Evolutionary conservation across 23 red algal genomes (phyloP).

Genomic region (Pyropia haitanensis): DNA sequence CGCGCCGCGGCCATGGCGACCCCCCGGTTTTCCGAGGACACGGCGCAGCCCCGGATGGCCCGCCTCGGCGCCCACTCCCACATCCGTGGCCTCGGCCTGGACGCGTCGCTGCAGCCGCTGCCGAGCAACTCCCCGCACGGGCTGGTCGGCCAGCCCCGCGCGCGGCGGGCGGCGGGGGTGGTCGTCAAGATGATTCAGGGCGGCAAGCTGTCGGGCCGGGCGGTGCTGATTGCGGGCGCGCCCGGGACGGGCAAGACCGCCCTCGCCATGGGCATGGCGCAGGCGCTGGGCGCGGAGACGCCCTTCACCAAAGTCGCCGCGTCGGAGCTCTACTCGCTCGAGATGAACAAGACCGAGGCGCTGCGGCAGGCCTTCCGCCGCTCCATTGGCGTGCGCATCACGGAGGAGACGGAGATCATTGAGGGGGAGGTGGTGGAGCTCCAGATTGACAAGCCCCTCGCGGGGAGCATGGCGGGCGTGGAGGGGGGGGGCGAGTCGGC

Average conservation of each 20-base stretch:
- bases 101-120: conserved; percentile 46
- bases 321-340: conserved; percentile 91
- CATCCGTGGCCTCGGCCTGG: conserved; percentile 83
- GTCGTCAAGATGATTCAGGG: conserved; percentile 76
- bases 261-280: conserved; percentile 95
- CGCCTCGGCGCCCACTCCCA: conserved; percentile 96
- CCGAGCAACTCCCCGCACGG: conserved; percentile 42
- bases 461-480: neutral
- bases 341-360: conserved; percentile 97
- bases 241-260: conserved; percentile 97
- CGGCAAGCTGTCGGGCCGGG: conserved; percentile 81
- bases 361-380: conserved; percentile 81
- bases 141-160: conserved; percentile 78
- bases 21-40: conserved; percentile 39
- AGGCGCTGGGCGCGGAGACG: conserved; percentile 75
- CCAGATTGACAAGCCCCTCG: conserved; percentile 79
- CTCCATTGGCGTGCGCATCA: conserved; percentile 85
- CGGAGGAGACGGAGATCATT: conserved; percentile 95
- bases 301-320: conserved; percentile 96
- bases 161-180: conserved; percentile 81
- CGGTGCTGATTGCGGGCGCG: conserved; percentile 82
- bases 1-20: neutral
- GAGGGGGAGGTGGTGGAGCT: conserved; percentile 97
- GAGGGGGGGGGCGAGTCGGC: neutral
- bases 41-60: conserved; percentile 46